phyloP scores from a whole-genome alignment of 345 rosid genomes.

The Gossypium longicalyx region DNA sequence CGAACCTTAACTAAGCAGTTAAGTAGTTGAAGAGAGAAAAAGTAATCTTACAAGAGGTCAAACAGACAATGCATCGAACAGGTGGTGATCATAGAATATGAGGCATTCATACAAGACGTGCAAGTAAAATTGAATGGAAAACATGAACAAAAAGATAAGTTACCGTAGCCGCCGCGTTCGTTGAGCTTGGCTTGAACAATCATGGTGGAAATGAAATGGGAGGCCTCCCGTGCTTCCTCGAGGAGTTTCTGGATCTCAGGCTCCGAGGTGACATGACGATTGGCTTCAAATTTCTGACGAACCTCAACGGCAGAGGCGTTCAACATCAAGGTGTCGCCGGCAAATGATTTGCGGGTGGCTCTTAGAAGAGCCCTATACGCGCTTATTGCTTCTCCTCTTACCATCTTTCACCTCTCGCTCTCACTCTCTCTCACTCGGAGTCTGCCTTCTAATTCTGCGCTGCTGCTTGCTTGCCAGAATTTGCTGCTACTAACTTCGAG shows the following conservation, averaged over 20 bases:
- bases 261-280: constrained; percentile 57
- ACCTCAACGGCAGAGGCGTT: constrained; percentile 64
- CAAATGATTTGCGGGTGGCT: constrained; percentile 70
- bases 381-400: constrained; percentile 44
- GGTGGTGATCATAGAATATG: constrained; percentile 16
- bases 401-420: constrained; percentile 25
- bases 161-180: constrained; percentile 85
- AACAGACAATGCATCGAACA: constrained; percentile 34
- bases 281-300: constrained; percentile 77
- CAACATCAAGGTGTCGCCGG: constrained; percentile 70
- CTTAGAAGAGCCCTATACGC: constrained; percentile 69
- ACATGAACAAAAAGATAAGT: background rate
- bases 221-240: constrained; percentile 83
- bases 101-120: background rate
- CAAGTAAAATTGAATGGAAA: background rate
- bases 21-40: background rate
- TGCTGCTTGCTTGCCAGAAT: background rate
- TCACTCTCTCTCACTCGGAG: constrained; percentile 2
- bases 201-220: constrained; percentile 74
- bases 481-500: background rate
- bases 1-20: background rate
- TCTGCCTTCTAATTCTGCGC: background rate
- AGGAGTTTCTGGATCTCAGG: constrained; percentile 64
- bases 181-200: constrained; percentile 92
- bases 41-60: background rate